A percentile compares a stretch with the other conserved stretches of the same genome.
Evolutionary conservation across 345 rosid genomes (phyloP).

Genomic region (Citrus glauca): DNA sequence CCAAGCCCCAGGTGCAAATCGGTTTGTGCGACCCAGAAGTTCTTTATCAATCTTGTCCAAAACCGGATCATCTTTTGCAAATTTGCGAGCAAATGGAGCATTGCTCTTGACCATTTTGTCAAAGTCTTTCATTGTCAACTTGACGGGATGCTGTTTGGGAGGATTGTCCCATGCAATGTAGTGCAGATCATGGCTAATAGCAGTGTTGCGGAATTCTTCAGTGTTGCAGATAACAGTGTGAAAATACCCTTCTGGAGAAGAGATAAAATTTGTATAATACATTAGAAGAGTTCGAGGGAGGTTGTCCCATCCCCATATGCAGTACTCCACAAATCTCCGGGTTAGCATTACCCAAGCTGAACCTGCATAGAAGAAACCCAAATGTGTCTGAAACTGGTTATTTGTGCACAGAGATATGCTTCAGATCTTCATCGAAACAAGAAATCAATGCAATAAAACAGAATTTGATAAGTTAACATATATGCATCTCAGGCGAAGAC

Average conservation of each 20-base stretch:
- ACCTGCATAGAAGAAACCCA: conserved; percentile 39
- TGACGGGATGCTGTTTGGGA: conserved; percentile 85
- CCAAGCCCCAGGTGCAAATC: conserved; percentile 84
- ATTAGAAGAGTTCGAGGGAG: conserved; percentile 75
- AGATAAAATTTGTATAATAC: conserved; percentile 82
- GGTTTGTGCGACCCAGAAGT: conserved; percentile 51
- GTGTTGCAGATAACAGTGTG: conserved; percentile 83
- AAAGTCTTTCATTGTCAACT: conserved; percentile 60
- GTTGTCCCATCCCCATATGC: conserved; percentile 91
- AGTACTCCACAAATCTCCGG: conserved; percentile 68
- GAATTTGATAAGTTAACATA: neutral
- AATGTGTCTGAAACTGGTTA: neutral
- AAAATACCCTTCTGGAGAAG: conserved; percentile 97
- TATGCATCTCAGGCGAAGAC: neutral
- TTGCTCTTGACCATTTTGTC: conserved; percentile 77
- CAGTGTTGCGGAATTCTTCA: conserved; percentile 54
- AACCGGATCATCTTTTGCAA: conserved; percentile 68
- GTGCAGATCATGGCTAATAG: conserved; percentile 83
- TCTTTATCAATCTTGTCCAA: conserved; percentile 82
- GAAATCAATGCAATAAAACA: neutral
- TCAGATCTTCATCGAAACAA: neutral
- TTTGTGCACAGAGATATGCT: neutral
- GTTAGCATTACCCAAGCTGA: conserved; percentile 87
- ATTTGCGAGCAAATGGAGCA: conserved; percentile 88
- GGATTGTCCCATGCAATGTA: conserved; percentile 97